A percentile compares a stretch with the other conserved stretches of the same genome.
Conservation (phyloP, 139 green algal species). For the Ettlia oleoabundans region DNA sequence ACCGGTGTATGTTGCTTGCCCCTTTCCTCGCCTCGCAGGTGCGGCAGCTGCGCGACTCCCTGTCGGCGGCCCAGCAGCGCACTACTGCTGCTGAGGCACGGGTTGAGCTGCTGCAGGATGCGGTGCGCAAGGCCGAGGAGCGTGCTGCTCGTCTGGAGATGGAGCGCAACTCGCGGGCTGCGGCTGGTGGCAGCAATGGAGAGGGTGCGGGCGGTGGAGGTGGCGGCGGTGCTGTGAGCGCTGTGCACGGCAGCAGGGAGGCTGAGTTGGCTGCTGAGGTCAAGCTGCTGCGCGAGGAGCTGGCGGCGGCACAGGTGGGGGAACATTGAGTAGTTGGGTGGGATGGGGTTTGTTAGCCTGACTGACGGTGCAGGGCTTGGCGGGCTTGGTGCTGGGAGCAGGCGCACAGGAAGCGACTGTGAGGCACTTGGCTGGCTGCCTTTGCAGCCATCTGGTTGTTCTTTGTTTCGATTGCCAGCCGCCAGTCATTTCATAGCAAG, state of each 20-base stretch:
- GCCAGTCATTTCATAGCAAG: no score
- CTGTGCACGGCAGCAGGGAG: constrained; percentile 24
- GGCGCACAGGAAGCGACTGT: no score
- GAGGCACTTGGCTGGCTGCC: no score
- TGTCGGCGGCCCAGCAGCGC: constrained; percentile 45
- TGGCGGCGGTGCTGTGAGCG: background rate
- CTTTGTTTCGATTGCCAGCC: background rate
- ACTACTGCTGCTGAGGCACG: constrained; percentile 51
- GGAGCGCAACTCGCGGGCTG: constrained; percentile 27
- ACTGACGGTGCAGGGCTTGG: no score
- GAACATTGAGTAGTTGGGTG: no score
- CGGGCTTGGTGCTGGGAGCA: background rate
- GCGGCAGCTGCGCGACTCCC: constrained; percentile 37
- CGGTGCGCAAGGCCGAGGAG: constrained; percentile 62
- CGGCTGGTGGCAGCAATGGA: constrained; percentile 10
- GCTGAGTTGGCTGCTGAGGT: constrained; percentile 50
- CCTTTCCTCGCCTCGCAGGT: constrained; percentile 7
- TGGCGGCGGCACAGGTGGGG: constrained; percentile 44
- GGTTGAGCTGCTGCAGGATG: constrained; percentile 56
- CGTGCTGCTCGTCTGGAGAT: constrained; percentile 55
- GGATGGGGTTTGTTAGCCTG: no score
- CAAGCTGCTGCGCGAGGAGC: constrained; percentile 57
- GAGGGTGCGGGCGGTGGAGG: background rate
- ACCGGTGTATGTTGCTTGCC: no score
- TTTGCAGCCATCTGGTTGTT: no score